phyloP scores from a whole-genome alignment of 2,329 filamentous ascomycete species.

The Pyricularia grisea region DNA sequence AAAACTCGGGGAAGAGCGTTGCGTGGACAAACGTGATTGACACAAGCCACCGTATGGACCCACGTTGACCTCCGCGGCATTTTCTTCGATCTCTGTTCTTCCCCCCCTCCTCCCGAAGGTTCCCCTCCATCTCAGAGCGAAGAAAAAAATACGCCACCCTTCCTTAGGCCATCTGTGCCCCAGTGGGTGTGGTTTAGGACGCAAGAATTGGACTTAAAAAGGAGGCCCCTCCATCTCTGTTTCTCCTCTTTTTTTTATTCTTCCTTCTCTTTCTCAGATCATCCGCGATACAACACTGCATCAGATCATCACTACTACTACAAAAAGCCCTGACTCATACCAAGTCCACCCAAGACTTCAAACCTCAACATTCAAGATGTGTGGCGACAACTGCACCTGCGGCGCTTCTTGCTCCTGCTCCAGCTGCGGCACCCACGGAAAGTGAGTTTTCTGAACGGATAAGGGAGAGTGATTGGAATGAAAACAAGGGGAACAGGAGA shows the following conservation, averaged over 20 bases:
- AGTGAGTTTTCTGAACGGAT: not conserved
- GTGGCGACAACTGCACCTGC: slow-evolving; percentile 6
- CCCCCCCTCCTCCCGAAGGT: not conserved
- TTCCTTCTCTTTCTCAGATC: not conserved
- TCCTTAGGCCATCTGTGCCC: not conserved
- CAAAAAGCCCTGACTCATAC: not conserved
- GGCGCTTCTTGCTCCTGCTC: slow-evolving; percentile 4
- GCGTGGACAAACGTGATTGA: not conserved
- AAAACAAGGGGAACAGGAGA: not conserved
- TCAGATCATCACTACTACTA: not conserved
- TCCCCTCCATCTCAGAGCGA: not conserved
- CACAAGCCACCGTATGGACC: not conserved
- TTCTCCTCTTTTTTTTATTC: not conserved
- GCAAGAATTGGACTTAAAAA: not conserved
- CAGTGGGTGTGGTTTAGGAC: not conserved
- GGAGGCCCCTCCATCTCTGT: not conserved
- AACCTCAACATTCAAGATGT: slow-evolving; percentile 3
- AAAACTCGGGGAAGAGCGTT: not conserved
- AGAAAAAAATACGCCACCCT: not conserved
- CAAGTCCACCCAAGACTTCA: not conserved
- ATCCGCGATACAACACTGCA: not conserved
- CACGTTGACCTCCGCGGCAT: not conserved
- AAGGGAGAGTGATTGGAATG: not conserved
- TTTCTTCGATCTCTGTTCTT: not conserved
- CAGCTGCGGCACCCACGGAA: slow-evolving; percentile 4